These are phyloP conservation scores for Biscutella auriculata DNA, from an alignment of 441 rosid genomes.

Conservation along the genomic window DNA sequence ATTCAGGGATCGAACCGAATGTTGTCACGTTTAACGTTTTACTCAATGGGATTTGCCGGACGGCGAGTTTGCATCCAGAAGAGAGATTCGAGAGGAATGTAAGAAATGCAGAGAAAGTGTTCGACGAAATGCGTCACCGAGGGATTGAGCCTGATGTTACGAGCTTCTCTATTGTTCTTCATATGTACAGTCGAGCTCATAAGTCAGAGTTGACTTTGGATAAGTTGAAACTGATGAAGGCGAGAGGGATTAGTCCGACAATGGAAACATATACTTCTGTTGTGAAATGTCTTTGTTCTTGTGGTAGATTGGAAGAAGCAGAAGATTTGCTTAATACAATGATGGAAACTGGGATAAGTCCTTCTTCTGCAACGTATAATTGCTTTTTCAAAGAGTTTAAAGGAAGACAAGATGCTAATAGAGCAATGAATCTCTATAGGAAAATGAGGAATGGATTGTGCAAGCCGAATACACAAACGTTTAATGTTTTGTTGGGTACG, in stretches of 20 bases:
- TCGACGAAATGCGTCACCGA: slow-evolving; percentile 66
- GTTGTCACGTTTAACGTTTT: slow-evolving; percentile 62
- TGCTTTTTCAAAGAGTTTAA: slow-evolving; percentile 79
- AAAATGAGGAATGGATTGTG: slow-evolving; percentile 46
- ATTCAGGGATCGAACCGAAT: slow-evolving; percentile 50
- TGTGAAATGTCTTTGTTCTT: slow-evolving; percentile 66
- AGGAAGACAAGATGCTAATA: slow-evolving; percentile 62
- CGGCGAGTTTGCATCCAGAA: slow-evolving; percentile 63
- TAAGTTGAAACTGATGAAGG: slow-evolving; percentile 58
- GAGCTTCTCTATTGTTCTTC: slow-evolving; percentile 65
- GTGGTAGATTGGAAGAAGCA: slow-evolving; percentile 54
- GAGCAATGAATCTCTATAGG: slow-evolving; percentile 61
- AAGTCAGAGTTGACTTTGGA: slow-evolving; percentile 62
- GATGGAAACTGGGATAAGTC: slow-evolving; percentile 53
- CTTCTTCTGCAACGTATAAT: slow-evolving; percentile 57
- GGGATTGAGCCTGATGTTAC: slow-evolving; percentile 76
- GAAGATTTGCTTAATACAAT: slow-evolving; percentile 60
- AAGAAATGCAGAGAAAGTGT: slow-evolving; percentile 55
- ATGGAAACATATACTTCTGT: slow-evolving; percentile 62
- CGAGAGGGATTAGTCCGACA: slow-evolving; percentile 50
- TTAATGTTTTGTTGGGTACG: slow-evolving; percentile 55
- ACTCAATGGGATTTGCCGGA: slow-evolving; percentile 72
- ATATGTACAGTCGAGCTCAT: slow-evolving; percentile 74
- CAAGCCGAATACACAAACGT: slow-evolving; percentile 37
- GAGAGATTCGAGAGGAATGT: slow-evolving; percentile 54